Percentiles rank a stretch among this genome's conserved stretches.
These are phyloP conservation scores for Ogataea degrootiae DNA, from an alignment of 805 yeast species.

Conservation along the genomic window DNA sequence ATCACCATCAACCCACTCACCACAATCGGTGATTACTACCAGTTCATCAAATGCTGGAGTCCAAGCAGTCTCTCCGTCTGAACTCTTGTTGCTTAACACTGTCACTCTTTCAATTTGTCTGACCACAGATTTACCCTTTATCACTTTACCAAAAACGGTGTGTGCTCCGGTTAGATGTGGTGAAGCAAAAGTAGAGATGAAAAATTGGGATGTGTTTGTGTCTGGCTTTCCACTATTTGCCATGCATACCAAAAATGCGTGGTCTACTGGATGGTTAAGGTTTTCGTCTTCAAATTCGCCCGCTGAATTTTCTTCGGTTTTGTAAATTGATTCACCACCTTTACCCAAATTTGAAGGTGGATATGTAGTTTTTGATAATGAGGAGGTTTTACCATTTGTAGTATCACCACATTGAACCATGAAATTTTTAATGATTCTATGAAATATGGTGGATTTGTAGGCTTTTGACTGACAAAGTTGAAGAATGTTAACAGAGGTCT, in stretches of 20 bases:
- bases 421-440: slow-evolving; percentile 62
- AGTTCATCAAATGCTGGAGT: slow-evolving; percentile 35
- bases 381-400: slow-evolving; percentile 29
- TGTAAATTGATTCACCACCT: slow-evolving; percentile 43
- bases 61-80: slow-evolving; percentile 16
- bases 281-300: slow-evolving; percentile 58
- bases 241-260: slow-evolving; percentile 55
- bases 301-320: slow-evolving; percentile 21
- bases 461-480: slow-evolving; percentile 38
- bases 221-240: slow-evolving; percentile 49
- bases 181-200: slow-evolving; percentile 62
- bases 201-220: slow-evolving; percentile 63
- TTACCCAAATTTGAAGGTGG: slow-evolving; percentile 30
- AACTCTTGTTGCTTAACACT: slow-evolving; percentile 35
- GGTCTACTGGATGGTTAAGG: slow-evolving; percentile 33
- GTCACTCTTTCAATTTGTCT: slow-evolving; percentile 55
- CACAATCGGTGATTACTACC: slow-evolving; percentile 53
- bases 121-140: slow-evolving; percentile 63
- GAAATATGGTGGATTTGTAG: slow-evolving; percentile 47
- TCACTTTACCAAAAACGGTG: slow-evolving; percentile 70
- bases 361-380: slow-evolving; percentile 17
- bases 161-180: slow-evolving; percentile 76
- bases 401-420: slow-evolving; percentile 69
- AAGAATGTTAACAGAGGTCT: slow-evolving; percentile 46
- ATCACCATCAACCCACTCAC: slow-evolving; percentile 52